A percentile compares a stretch with the other conserved stretches of the same genome.
Evolutionary conservation across 2,329 filamentous ascomycete species (phyloP).

Genomic region (Fusarium haematococcum): DNA sequence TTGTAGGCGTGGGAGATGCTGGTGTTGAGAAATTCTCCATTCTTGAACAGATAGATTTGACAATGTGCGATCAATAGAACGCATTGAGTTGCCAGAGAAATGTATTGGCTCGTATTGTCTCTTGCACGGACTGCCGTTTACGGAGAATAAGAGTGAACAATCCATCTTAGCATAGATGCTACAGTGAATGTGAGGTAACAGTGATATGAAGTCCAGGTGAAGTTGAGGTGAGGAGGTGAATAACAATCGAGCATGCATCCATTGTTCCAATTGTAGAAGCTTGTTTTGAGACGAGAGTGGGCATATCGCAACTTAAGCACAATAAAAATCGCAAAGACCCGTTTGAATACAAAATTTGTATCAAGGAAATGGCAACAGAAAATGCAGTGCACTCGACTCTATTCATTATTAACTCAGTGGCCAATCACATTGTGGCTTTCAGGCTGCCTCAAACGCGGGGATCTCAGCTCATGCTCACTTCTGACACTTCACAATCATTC

Average conservation of each 20-base stretch:
- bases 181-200: not conserved
- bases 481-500: not conserved
- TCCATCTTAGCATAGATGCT: not conserved
- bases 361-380: not conserved
- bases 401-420: not conserved
- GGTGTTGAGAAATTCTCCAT: not conserved
- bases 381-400: not conserved
- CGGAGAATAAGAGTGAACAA: not conserved
- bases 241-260: not conserved
- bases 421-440: constrained; percentile 1
- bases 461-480: constrained; percentile 1
- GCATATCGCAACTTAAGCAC: not conserved
- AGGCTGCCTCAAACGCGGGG: not conserved
- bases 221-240: not conserved
- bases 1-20: not conserved
- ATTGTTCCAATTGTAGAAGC: not conserved
- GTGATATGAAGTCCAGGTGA: not conserved
- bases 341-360: not conserved
- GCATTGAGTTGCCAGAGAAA: not conserved
- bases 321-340: not conserved
- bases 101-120: not conserved
- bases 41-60: not conserved
- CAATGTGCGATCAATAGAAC: not conserved
- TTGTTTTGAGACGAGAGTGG: not conserved
- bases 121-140: not conserved